Evolutionary conservation across 768 basidiomycete species (phyloP), one percentile per base, ranked within the genome.

Genomic region (Suillus hirtellus): DNA sequence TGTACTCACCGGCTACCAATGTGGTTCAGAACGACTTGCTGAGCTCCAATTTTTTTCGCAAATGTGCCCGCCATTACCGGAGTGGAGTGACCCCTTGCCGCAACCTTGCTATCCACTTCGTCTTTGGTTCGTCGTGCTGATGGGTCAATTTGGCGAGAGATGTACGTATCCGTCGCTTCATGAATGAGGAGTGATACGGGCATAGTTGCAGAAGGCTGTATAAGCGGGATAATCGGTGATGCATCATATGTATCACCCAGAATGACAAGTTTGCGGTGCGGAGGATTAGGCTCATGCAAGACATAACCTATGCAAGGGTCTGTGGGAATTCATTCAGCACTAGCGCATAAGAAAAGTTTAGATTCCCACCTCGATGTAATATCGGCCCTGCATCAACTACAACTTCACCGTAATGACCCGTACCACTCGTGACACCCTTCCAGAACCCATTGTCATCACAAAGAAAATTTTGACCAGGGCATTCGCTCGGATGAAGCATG

Each of bases 281-380:
- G 79, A 24, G 60, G 74, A 4, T 71, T 70, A n/a, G 78, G 67
- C 70, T 93, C 92, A 46, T 79, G 78, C 67, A 95, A 82, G 55
- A 92, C 78, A 71, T 90, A 96, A 17, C 92, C 93, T 61, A 95
- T 76, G 71, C 90, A 95, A 1, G 89, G 87, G 68, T 89, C 92
- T 91, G 67, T 54, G 35, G 34, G 58, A 24, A n/a, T 35, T 44
- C 37, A 34, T 61, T 60, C 15, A 63, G 47, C 43, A n/a, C 21
- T 35, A 34, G 50, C 24, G n/a, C 12, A n/a, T 49, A 60, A 60
- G 47, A 42, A 31, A 60, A 19, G 14, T 24, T 42, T 50, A 55
- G 47, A 58, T 17, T 11, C 82, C 64, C 62, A 90, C 92, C 88
- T 75, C 92, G 84, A 72, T 95, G 93, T 40, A 77, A 68, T 59